Conservation (phyloP, 352 stramenopile genomes). For the Pythium pyrilobum region DNA sequence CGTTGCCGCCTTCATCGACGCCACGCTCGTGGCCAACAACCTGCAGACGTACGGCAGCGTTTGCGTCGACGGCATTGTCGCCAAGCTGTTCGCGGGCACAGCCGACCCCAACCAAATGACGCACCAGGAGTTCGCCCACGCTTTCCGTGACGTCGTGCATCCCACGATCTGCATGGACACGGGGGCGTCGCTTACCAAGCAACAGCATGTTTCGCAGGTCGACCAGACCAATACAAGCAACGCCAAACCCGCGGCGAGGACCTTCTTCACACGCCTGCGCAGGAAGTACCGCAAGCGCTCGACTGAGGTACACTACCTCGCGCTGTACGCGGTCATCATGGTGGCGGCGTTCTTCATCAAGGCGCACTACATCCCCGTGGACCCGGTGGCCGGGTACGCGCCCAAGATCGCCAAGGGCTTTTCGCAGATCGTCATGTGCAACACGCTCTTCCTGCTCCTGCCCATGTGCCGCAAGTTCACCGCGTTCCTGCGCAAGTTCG, state of each 20-base stretch:
- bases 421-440: slow-evolving; percentile 65
- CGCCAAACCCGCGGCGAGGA: slow-evolving; percentile 8
- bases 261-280: slow-evolving; percentile 8
- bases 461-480: slow-evolving; percentile 74
- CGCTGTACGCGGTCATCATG: slow-evolving; percentile 45
- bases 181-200: no score
- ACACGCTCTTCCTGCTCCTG: slow-evolving; percentile 67
- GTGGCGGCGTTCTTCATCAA: slow-evolving; percentile 44
- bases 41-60: slow-evolving; percentile 45
- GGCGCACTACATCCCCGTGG: slow-evolving; percentile 28
- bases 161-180: neutral
- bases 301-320: slow-evolving; percentile 39
- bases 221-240: neutral
- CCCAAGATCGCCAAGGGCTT: slow-evolving; percentile 65
- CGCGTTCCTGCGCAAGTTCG: slow-evolving; percentile 33
- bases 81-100: slow-evolving; percentile 43
- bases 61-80: slow-evolving; percentile 40
- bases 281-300: slow-evolving; percentile 45
- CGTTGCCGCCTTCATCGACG: slow-evolving; percentile 49
- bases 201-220: no score
- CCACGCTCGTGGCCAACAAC: slow-evolving; percentile 39
- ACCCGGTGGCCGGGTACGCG: slow-evolving; percentile 51
- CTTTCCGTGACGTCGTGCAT: slow-evolving; percentile 30
- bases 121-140: slow-evolving; percentile 44
- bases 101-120: slow-evolving; percentile 36